Conservation (phyloP, 768 basidiomycete genomes). For the Boletus tylopilopsis region DNA sequence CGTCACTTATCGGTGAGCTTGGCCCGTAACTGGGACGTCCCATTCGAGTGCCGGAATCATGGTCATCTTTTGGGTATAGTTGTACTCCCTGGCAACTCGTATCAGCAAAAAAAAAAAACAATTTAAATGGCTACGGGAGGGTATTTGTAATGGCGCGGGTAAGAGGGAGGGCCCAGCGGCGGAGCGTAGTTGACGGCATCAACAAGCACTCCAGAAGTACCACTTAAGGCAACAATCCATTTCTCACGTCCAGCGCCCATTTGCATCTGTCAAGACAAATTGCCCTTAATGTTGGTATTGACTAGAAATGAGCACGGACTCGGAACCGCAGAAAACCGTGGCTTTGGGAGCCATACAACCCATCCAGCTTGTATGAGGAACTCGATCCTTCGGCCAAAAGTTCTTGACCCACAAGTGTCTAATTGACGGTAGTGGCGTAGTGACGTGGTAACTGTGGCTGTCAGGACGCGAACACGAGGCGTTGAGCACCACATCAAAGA, state of each 20-base stretch:
- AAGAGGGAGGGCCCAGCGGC: neutral
- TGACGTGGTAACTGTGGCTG: neutral
- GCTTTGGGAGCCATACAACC: neutral
- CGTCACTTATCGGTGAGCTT: slow-evolving; percentile 2
- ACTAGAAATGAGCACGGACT: neutral
- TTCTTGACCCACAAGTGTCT: neutral
- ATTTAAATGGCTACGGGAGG: neutral
- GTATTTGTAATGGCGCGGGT: neutral
- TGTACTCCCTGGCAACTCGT: neutral
- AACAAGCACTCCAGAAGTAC: neutral
- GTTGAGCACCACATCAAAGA: neutral
- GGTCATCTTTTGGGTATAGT: neutral
- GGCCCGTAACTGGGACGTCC: neutral
- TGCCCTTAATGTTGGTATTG: neutral
- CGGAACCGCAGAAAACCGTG: neutral
- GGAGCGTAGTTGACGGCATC: neutral
- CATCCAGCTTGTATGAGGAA: neutral
- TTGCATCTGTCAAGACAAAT: neutral
- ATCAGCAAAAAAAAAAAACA: neutral
- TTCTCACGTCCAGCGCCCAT: neutral
- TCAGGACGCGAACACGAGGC: neutral
- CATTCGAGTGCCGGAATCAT: neutral
- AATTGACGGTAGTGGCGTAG: neutral
- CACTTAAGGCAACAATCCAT: neutral
- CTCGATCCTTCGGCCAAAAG: neutral